These are phyloP conservation scores for Leccinellum albellum DNA, from an alignment of 768 basidiomycete species.

Conservation along the genomic window DNA sequence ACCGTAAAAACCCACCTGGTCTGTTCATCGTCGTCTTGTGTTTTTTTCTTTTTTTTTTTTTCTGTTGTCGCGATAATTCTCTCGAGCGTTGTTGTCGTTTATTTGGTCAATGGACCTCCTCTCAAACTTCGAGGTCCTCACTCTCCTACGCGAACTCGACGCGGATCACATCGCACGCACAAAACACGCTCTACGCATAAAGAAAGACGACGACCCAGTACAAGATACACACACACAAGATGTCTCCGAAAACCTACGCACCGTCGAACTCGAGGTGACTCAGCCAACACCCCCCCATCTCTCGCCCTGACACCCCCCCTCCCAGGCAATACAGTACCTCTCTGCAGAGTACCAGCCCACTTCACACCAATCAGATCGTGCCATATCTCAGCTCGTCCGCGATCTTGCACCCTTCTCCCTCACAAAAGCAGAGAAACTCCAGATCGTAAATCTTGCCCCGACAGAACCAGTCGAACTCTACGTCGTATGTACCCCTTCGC, in stretches of 20 bases:
- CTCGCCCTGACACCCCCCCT: background rate
- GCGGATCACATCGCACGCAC: constrained; percentile 65
- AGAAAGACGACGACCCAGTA: constrained; percentile 67
- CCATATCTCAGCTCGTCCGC: constrained; percentile 63
- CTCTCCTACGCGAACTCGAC: constrained; percentile 74
- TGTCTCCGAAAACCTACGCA: constrained; percentile 76
- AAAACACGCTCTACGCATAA: constrained; percentile 66
- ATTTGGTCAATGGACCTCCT: constrained; percentile 48
- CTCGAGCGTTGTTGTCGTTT: constrained; percentile 24
- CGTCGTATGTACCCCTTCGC: constrained; percentile 54
- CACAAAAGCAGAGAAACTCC: constrained; percentile 90
- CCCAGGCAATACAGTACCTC: constrained; percentile 82
- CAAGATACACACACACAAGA: constrained; percentile 8
- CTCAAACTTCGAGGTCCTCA: constrained; percentile 83
- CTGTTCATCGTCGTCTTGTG: constrained; percentile 46
- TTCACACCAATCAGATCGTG: constrained; percentile 55
- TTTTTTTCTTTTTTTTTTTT: constrained; percentile 8
- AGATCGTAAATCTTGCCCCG: constrained; percentile 88
- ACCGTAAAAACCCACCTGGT: constrained; percentile 42
- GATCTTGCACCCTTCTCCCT: constrained; percentile 64
- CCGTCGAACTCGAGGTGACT: constrained; percentile 70
- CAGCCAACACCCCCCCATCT: background rate
- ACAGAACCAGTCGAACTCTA: constrained; percentile 82
- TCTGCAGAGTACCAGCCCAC: constrained; percentile 72
- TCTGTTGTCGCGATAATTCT: background rate